Percentiles rank a stretch among this genome's conserved stretches.
Conservation (phyloP, 1,284 basidiomycete genomes). For the Puccinia novopanici region DNA sequence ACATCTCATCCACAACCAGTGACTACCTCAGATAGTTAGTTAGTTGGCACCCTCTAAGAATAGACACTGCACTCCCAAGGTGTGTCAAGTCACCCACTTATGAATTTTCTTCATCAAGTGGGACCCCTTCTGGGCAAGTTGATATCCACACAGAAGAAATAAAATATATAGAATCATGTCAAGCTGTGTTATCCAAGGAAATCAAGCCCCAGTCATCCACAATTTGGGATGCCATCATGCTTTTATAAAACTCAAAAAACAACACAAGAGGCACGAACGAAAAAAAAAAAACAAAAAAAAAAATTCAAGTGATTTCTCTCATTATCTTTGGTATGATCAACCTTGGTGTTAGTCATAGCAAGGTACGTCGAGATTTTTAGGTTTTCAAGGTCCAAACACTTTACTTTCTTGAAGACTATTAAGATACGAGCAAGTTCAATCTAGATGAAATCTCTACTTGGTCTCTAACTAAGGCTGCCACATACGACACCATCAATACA, state of each 20-base stretch:
- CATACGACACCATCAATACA: conserved; percentile 71
- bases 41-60: too few relatives aligned
- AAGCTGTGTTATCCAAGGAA: background rate
- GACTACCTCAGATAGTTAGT: too few relatives aligned
- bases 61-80: too few relatives aligned
- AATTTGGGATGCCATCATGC: background rate
- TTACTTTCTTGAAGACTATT: conserved; percentile 45
- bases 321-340: background rate
- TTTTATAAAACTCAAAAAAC: background rate
- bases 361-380: background rate
- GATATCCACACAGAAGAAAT: background rate
- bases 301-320: background rate
- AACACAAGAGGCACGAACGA: background rate
- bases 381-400: background rate
- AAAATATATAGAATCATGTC: background rate
- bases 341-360: background rate
- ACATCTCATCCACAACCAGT: too few relatives aligned
- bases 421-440: conserved; percentile 71
- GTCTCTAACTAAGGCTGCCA: conserved; percentile 87
- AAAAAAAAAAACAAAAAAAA: background rate
- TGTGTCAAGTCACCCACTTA: too few relatives aligned
- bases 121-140: background rate
- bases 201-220: background rate
- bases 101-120: background rate
- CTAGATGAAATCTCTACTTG: conserved; percentile 91